Base-by-base conservation (phyloP, 2,329 filamentous ascomycete genomes). In the Simplicillium sp. region DNA sequence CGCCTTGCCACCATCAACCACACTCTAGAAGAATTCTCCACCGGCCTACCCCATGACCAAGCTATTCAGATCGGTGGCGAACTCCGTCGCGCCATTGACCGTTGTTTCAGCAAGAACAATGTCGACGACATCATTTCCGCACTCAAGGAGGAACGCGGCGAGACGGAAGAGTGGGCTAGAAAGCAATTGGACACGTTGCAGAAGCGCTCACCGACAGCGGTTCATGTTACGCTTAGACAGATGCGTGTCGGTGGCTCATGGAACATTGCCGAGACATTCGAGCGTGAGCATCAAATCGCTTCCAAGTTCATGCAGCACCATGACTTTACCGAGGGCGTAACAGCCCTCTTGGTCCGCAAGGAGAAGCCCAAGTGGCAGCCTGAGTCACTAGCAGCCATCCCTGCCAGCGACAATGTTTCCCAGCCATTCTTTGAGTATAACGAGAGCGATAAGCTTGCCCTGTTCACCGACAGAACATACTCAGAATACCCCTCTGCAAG, bases 321-420 rank as follows among this genome's bases (percentile, higher is more conserved):
- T 4, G 92, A 98, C 62, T 98, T 98, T 56, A 80, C 80, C 34
- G 87, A 94, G 64, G 92, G 92, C 40, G 90, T 98, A n/a, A 78
- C 78, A 39, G 82, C 87, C 17, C 75, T 83, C 37, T 73, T 98
- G 33, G 75, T 92, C 52, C 73, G 78, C 54, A 87, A 87, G 64
- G 51, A 65, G 48, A 69, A 70, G 16, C 85, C 89, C 1, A 67
- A 72, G 46, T 98, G 92, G 92, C 62, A 82, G 48, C 89, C 88
- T 4, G 71, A 75, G 34, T 77, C 73, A 7, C 70, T 97, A 2
- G 71, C 77, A n/a, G 80, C 83, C 31, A 76, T 94, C 40, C 60
- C 69, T 13, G 55, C 60, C 13, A 57, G 68, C 36, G 68, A 75
- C 15, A 57, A 68, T 38, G 70, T 90, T 31, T 61, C 67, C 7